Base-by-base conservation (phyloP, 2,329 filamentous ascomycete species). In the Rugonectria rugulosa region DNA sequence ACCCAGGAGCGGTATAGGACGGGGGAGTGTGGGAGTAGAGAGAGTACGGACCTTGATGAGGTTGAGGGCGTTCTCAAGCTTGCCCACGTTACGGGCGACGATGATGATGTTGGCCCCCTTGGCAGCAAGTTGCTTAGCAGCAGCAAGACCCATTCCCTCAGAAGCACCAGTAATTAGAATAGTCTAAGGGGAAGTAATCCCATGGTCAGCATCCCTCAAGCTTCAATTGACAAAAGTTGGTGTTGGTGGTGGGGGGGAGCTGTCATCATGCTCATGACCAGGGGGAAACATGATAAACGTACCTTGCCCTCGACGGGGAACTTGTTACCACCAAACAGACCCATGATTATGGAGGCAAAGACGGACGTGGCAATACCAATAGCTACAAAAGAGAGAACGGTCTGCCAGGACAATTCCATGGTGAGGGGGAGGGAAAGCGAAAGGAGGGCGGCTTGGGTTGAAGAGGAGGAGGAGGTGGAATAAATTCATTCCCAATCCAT, bases 141-240 rank as follows among this genome's bases (percentile, higher is more conserved):
- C 85, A 46, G 86, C 86, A 64, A 88, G 86, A 56, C 95, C 95
- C 89, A 97, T 91, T 54, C 95, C 95, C 70, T 97, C 91, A 0
- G 95, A 97, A 26, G 88, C 92, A 41, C 95, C 95, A 1, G 95
- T 99, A 47, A 99, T 80, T 51, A 98, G 80, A 47, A 96, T 82
- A 2, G 93, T 97, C 92, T 57, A 56, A 52, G 9, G 51, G 7
- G n/a, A n/a, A n/a, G n/a, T n/a, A n/a, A n/a, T 9, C 24, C 20
- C 48, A 11, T 34, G n/a, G 53, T 49, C n/a, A 37, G 47, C 43
- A 49, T 44, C 31, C 47, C 10, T 8, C n/a, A 17, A 43, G n/a
- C 37, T 21, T 32, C n/a, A 3, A 17, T 31, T 32, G 43, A n/a
- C n/a, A n/a, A n/a, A n/a, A n/a, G n/a, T n/a, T n/a, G 51, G 15